Base-by-base conservation (phyloP, 176 grass and related monocot genomes). In the Aegilops longissima region DNA sequence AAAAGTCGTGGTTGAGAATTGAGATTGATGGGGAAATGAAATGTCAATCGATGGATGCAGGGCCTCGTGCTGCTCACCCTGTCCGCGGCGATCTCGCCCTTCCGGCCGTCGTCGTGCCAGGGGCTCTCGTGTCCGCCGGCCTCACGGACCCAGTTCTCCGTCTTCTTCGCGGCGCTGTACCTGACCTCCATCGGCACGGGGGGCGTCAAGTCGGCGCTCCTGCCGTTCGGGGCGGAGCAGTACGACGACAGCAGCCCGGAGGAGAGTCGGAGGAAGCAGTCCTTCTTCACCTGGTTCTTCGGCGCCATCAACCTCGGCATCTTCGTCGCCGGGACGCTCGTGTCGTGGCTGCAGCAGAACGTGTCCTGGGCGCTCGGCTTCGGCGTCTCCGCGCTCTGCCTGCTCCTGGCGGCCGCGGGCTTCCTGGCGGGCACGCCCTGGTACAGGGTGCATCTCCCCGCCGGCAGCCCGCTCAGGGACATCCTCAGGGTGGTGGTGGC, bases 221-320 rank as follows among this genome's bases (percentile, higher is more conserved):
- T 97, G 17, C 94, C 94, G 8, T 94, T 97, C 76, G 94, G 94
- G 5, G 94, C 94, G 30, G 94, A 97, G 73, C 94, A 97, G 87
- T 97, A 92, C 63, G 87, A 94, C 61, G 90, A 88, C 71, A 64
- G 61, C 73, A 85, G 74, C 30, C 29, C 63, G 3, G 40, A 27
- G 18, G 92, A 85, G 84, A 66, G 33, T 13, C 66, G 35, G 25
- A 92, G 81, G 88, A 94, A 94, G 82, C 87, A 90, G 84, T 78
- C 90, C 56, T 97, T 97, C 88, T 97, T 97, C 90, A 94, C 80
- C 85, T 90, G 76, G 86, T 97, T 94, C 81, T 97, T 90, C 74
- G 85, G 91, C 35, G 86, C 92, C 70, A 82, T 92, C 86, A 97
- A 92, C 71, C 83, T 90, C 3, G 94, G 94, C 70, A 82, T 97